Base-by-base conservation (phyloP, 2,329 filamentous ascomycete genomes). In the Sporothrix schenckii region DNA sequence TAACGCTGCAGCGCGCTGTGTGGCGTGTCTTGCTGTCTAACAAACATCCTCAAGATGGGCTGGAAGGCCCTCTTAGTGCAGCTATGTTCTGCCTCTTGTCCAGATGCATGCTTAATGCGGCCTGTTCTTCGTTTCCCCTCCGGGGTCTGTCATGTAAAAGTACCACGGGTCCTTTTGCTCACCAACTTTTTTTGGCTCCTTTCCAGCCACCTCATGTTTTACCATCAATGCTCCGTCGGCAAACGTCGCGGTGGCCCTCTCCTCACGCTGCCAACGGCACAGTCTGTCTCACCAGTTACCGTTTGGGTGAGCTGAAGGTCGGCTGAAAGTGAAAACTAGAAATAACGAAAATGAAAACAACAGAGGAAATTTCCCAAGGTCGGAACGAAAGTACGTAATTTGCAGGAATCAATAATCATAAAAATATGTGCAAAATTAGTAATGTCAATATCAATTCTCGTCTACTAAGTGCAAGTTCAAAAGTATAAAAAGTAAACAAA, bases 241-340 rank as follows among this genome's bases (percentile, higher is more conserved):
- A 63, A 41, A 30, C 21, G 60, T 52, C 47, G 47, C 14, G 49
- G 27, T n/a, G 16, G 27, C 27, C 44, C 63, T 50, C 61, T 50
- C 16, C 24, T 24, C 61, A 34, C 34, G 47, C 63, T 14, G 27
- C 24, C 47, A 27, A 66, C 63, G 47, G 63, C 63, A 53, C 53
- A 27, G 27, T 24, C 47, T 66, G 44, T 66, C 47, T 52, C 63
- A 66, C 34, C 27, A 52, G 47, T 52, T 52, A 47, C 63, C 63
- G n/a, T 21, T 66, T 52, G 53, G 63, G 63, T 52, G 3, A n/a
- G 16, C 47, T 14, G 47, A 63, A 47, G 58, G 58, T 39, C 24
- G 16, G 63, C 47, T 50, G 41, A 49, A 65, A 49, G 61, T 14
- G 41, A 65, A 24, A 50, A 50, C 49, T 50, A 50, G 24, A 27